These are phyloP conservation scores for Cryomyces antarcticus DNA, from an alignment of 495 filamentous ascomycete genomes.

Conservation along the genomic window DNA sequence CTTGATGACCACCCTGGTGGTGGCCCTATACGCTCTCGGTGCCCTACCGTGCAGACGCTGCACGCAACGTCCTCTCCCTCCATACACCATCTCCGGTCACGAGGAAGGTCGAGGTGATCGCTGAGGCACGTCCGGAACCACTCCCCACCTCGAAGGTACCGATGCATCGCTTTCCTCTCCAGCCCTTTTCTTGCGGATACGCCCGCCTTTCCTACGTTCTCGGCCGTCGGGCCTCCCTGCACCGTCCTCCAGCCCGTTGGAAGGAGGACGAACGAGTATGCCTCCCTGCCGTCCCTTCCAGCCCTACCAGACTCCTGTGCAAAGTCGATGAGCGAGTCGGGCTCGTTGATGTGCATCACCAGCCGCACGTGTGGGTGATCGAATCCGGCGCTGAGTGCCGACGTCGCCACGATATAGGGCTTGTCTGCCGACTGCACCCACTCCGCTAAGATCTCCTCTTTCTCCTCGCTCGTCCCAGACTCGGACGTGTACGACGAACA, in stretches of 20 bases:
- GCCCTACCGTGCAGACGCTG: background rate
- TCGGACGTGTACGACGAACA: background rate
- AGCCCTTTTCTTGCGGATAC: background rate
- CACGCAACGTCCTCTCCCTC: background rate
- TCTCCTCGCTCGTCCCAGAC: background rate
- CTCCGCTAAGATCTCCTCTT: background rate
- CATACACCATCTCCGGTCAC: background rate
- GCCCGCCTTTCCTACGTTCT: background rate
- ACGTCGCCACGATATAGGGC: slow-evolving; percentile 1
- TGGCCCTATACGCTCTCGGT: background rate
- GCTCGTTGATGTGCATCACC: slow-evolving; percentile 1
- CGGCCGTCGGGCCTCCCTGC: background rate
- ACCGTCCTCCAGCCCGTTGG: background rate
- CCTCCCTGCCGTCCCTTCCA: background rate
- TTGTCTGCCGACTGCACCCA: background rate
- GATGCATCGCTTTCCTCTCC: background rate
- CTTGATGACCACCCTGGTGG: no score
- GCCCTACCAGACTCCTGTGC: background rate
- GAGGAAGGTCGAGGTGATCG: background rate
- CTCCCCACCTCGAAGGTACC: background rate
- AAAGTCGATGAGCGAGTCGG: background rate
- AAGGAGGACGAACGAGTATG: background rate
- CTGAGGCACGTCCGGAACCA: background rate
- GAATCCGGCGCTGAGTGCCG: slow-evolving; percentile 1
- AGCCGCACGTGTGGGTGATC: background rate